Evolutionary conservation across 106 monocot genomes (phyloP), one percentile per base, ranked within the genome.

Genomic region (Dioscorea dumetorum): DNA sequence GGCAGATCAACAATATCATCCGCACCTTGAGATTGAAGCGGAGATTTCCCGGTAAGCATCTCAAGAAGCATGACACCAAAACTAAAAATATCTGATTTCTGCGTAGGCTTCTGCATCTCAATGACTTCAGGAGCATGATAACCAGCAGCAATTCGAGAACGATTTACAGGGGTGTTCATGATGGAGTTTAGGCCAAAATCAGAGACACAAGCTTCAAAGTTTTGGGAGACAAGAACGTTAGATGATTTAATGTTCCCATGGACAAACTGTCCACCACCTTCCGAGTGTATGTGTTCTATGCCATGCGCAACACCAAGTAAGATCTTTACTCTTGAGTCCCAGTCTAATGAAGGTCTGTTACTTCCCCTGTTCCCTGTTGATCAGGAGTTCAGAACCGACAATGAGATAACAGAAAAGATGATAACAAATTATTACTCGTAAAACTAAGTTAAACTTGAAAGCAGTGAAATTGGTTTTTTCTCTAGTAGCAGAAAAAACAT

Each of bases 51-150:
- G 0, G 94, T 95, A 48, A 95, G 74, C 71, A 88, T 69, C 77
- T 95, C 94, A 17, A 95, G 88, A 6, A 95, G 74, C 18, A 95
- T 66, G 21, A 95, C 91, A n/a, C 94, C 94, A 16, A 88, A 95
- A 70, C 91, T 88, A 63, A 88, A 95, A 33, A 95, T 79, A 19
- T 95, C 94, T 1, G 94, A 91, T 57, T 83, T 87, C 66, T 95
- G 94, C 1, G 83, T 83, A 33, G 61, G 62, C 63, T 85, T 85
- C 15, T 80, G 50, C 14, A 78, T 76, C 60, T 83, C 83, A 5
- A 82, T 76, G 23, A 81, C 62, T 77, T 95, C 94, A 0, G 94
- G 91, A 11, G 94, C 88, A 2, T 77, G 85, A 69, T 95, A 95
- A 1, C 91, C 94, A 2, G 74, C 68, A 16, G 72, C 66, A 3